These are phyloP conservation scores for Debaryomyces coudertii DNA, from an alignment of 1,139 yeast species.

Conservation along the genomic window DNA sequence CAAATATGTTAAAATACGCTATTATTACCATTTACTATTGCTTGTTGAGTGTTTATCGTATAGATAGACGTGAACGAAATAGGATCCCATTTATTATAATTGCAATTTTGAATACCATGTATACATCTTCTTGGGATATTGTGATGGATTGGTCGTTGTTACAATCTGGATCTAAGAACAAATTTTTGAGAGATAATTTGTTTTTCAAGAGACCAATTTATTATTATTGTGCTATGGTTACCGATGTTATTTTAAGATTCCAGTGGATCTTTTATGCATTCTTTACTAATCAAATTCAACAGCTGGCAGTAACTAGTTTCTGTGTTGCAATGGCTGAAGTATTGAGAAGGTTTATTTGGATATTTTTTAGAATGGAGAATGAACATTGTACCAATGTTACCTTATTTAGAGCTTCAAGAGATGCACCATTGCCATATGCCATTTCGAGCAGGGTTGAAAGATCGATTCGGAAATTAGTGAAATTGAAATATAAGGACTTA, in stretches of 20 bases:
- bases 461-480: slow-evolving; percentile 47
- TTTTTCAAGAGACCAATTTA: slow-evolving; percentile 57
- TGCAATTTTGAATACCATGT: slow-evolving; percentile 73
- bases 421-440: slow-evolving; percentile 81
- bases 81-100: slow-evolving; percentile 68
- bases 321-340: slow-evolving; percentile 81
- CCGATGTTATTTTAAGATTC: slow-evolving; percentile 75
- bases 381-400: slow-evolving; percentile 92
- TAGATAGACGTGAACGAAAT: slow-evolving; percentile 46
- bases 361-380: slow-evolving; percentile 89
- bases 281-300: slow-evolving; percentile 76
- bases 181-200: slow-evolving; percentile 70
- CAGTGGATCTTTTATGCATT: slow-evolving; percentile 87
- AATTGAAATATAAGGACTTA: slow-evolving; percentile 29
- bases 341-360: slow-evolving; percentile 83
- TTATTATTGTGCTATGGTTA: slow-evolving; percentile 75
- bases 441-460: slow-evolving; percentile 40
- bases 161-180: slow-evolving; percentile 63
- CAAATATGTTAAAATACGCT: slow-evolving; percentile 81
- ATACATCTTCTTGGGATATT: slow-evolving; percentile 82
- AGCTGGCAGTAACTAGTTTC: slow-evolving; percentile 89
- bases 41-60: slow-evolving; percentile 79
- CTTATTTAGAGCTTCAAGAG: slow-evolving; percentile 83
- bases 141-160: slow-evolving; percentile 94
- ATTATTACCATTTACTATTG: slow-evolving; percentile 70